Base-by-base conservation (phyloP, 352 stramenopile species). In the Pythium plurisporium region DNA sequence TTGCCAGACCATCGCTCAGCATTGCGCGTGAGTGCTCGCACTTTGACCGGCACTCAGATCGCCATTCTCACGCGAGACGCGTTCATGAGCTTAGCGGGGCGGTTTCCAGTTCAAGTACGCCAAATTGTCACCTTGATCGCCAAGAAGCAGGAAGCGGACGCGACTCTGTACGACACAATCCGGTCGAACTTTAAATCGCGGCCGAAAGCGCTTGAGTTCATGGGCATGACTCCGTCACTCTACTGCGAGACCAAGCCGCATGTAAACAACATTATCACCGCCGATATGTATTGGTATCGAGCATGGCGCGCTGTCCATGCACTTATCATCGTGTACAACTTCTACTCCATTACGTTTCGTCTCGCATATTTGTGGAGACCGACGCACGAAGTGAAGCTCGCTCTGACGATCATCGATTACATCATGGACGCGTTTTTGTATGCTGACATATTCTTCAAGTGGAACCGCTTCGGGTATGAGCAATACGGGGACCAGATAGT, bases 241-340 rank as follows among this genome's bases (percentile, higher is more conserved):
- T 63, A 63, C 38, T 50, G 34, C n/a, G 55, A 57, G 17, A 52
- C 40, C 37, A 63, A 51, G 46, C 36, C 31, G 1, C 45, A 52
- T 11, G 55, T 62, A 5, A 54, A 57, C 55, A 56, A 52, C 46
- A 46, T 57, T 15, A 57, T 56, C 37, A 50, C 46, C 1, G 31
- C 45, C 17, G 36, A 57, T 15, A 29, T 11, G 20, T 27, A 33
- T 15, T 25, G 36, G 9, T 57, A 55, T 33, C 46, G 36, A 2
- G 25, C 30, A 3, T 87, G 79, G 79, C 72, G 76, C 40, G 65
- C 73, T 25, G 38, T 54, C 14, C 70, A 82, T 44, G 66, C 65
- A 1, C 25, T 68, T 11, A 70, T 87, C 19, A 43, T 87, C 42
- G 14, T 69, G 8, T 69, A 69, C 44, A 65, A 72, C 43, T 72